A percentile compares a stretch with the other conserved stretches of the same genome.
These are phyloP conservation scores for Friedmanniomyces endolithicus DNA, from an alignment of 495 filamentous ascomycete genomes.

Conservation along the genomic window DNA sequence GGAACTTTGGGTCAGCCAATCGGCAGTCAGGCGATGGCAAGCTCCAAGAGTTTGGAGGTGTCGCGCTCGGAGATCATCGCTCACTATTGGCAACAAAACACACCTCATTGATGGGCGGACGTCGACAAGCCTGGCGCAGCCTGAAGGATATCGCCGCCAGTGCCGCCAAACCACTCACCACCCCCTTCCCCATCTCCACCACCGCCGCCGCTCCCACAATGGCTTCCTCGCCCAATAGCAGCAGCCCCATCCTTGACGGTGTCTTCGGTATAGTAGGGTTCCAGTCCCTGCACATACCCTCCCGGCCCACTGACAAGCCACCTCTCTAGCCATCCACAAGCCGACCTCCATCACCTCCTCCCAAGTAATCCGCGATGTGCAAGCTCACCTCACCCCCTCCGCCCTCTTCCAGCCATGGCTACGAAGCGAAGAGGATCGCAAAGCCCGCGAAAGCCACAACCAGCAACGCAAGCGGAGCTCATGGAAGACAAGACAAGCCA, in stretches of 20 bases:
- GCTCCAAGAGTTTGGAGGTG: neutral
- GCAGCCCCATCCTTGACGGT: conserved; percentile 10
- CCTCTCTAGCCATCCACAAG: conserved; percentile 80
- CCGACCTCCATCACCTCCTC: conserved; percentile 73
- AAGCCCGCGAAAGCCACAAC: conserved; percentile 29
- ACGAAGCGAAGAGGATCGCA: conserved; percentile 39
- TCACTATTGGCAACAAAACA: neutral
- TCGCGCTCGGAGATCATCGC: neutral
- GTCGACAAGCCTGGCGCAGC: conserved; percentile 1
- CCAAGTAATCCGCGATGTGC: conserved; percentile 73
- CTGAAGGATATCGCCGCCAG: neutral
- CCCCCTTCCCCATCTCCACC: neutral
- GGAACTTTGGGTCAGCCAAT: too few relatives aligned
- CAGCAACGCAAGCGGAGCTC: conserved; percentile 42
- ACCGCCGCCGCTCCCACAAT: neutral
- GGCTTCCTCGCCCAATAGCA: neutral
- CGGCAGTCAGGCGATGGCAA: neutral
- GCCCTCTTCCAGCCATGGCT: conserved; percentile 63
- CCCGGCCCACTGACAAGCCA: neutral
- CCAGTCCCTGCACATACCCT: conserved; percentile 2
- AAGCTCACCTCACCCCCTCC: conserved; percentile 71
- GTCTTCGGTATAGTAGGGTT: conserved; percentile 23
- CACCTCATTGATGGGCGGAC: conserved; percentile 6
- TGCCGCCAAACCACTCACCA: neutral
- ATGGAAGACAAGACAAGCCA: conserved; percentile 35